Conservation (phyloP, 108 stramenopile genomes). For the Heterococcus sp. region DNA sequence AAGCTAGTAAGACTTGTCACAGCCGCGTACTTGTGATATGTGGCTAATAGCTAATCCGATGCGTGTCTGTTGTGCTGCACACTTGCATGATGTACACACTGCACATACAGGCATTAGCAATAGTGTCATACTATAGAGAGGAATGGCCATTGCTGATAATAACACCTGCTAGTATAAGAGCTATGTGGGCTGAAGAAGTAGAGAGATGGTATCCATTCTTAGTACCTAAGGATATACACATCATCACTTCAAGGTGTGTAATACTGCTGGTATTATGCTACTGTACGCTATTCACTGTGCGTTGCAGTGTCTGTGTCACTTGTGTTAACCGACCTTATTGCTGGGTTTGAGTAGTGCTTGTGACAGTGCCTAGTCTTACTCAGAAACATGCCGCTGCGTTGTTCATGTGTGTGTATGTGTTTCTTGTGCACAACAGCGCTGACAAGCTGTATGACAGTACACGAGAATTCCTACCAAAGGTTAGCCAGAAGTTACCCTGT, state of each 20-base stretch:
- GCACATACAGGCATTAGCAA: slow-evolving; percentile 72
- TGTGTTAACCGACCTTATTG: too few species aligned
- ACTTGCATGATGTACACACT: slow-evolving; percentile 11
- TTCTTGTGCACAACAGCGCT: not conserved
- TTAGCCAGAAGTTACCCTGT: too few species aligned
- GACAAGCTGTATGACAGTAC: too few species aligned
- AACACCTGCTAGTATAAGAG: slow-evolving; percentile 67
- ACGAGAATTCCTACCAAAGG: too few species aligned
- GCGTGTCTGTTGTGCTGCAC: not conserved
- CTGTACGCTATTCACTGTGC: too few species aligned
- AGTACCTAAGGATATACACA: slow-evolving; percentile 13
- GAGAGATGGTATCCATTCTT: slow-evolving; percentile 68
- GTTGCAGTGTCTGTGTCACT: too few species aligned
- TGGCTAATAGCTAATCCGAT: too few species aligned
- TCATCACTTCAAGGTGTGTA: slow-evolving; percentile 1
- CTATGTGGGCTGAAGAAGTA: slow-evolving; percentile 80
- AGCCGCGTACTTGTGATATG: slow-evolving; percentile 51
- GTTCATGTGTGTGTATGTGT: not conserved
- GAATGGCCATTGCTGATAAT: slow-evolving; percentile 88
- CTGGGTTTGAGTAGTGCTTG: too few species aligned
- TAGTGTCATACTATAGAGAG: slow-evolving; percentile 68
- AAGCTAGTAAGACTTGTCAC: too few species aligned
- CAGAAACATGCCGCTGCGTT: too few species aligned
- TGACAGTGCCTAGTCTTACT: too few species aligned
- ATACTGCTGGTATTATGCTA: too few species aligned